Evolutionary conservation across 352 stramenopile genomes (phyloP), one percentile per base, ranked within the genome.

Genomic region (Phytophthora nicotianae): DNA sequence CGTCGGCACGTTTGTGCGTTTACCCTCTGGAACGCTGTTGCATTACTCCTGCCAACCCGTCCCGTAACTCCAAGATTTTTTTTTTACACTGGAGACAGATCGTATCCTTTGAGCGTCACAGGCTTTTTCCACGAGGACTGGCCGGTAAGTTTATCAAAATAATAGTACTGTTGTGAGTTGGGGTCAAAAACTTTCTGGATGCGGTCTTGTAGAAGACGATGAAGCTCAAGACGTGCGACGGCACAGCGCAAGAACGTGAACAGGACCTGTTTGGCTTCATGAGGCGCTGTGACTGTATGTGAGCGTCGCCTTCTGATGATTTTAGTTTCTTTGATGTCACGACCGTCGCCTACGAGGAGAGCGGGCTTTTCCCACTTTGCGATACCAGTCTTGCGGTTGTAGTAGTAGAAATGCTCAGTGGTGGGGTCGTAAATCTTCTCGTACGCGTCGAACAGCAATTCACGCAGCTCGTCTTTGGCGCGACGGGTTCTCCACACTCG

Each of bases 41-140:
- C 86, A 95, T 54, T 95, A 90, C 55, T 77, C 83, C 10, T 95
- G 86, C 24, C 86, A 93, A 29, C 79, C 80, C 7, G 58, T 75
- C 2, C 52, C 50, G 20, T 76, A 70, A 19, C 24, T 41, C 20
- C n/a, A 33, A 42, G 23, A 20, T 19, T 3, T 16, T 19, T 58
- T 7, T 16, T 19, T 58, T 70, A 68, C 43, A 42, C 40, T 4
- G 53, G 63, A 17, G 60, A 35, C 40, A 89, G 48, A 37, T 92
- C 76, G 47, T 77, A 70, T 41, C 72, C 62, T 47, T 74, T 73
- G 16, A 92, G 67, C 29, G 77, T 68, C 32, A 85, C 50, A 2
- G 85, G 83, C 50, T 89, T 91, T 46, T 79, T 89, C 83, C 81
- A 94, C 24, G 76, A 81, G n/a, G 83, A 94, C 69, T 88, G 74